Evolutionary conservation across 176 grass and related monocot species (phyloP), one percentile per base, ranked within the genome.

Genomic region (Eremochloa ophiuroides): DNA sequence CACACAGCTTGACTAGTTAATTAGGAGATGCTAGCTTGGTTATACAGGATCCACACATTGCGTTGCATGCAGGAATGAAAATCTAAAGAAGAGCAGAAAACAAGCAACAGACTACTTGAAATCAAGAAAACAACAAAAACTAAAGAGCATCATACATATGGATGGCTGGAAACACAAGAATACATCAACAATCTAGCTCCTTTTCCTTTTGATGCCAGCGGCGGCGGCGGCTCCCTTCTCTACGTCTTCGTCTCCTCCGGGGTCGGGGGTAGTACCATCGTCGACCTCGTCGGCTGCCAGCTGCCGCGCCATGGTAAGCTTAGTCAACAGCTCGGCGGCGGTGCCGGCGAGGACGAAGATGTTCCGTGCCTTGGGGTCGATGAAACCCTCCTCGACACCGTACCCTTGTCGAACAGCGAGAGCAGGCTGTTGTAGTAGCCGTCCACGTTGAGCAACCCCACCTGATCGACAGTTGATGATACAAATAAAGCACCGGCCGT

Each of bases 361-460:
- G 78, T 93, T 76, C 39, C 92, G 70, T 8, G 95, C 87, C 11
- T 86, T 84, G 14, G 50, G 62, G 35, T 98, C 92, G 66, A 98
- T 98, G 90, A 98, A 98, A 20, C 95, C 92, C 63, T 94, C 92
- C 78, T 93, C 90, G 16, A 94, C 92, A 62, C n/a, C n/a, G n/a
- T n/a, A n/a, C 80, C 95, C 82, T 93, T 94, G 88, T 94, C 92
- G 76, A 98, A 98, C 58, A 98, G 80, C 29, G 88, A 66, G 29
- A 98, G 92, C 86, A 98, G 79, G 84, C 78, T 85, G 63, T 98
- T 63, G 68, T 98, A 98, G 86, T 98, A 98, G 66, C 95, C 92
- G 58, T 98, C 92, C 43, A 98, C 92, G 63, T 98, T 98, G 44
- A 98, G 92, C 69, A 98, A 31, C 4, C 92, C 95, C 73, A 98